Conservation (phyloP, 257 asterid species). For the Haberlea rhodopensis region DNA sequence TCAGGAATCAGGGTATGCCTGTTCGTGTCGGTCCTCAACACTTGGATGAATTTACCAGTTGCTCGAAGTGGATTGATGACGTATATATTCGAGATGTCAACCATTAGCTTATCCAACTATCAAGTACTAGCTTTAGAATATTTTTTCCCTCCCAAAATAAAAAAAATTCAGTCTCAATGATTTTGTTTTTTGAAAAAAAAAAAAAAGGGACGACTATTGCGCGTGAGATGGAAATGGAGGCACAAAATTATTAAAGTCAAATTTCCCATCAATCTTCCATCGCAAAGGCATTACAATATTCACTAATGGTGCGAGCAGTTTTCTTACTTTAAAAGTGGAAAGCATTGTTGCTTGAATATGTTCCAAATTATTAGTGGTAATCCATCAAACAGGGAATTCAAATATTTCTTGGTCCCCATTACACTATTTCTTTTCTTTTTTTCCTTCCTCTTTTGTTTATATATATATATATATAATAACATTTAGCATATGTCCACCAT, state of each 20-base stretch:
- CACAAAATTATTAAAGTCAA: constrained; percentile 34
- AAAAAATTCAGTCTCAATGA: too few relatives aligned
- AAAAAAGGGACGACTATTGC: constrained; percentile 9
- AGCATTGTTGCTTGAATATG: constrained; percentile 62
- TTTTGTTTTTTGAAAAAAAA: constrained; percentile 7
- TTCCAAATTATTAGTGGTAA: constrained; percentile 46
- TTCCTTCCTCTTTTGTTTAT: not conserved
- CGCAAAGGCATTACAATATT: constrained; percentile 33
- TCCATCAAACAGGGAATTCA: constrained; percentile 39
- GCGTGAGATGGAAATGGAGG: constrained; percentile 8
- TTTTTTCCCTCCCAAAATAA: too few relatives aligned
- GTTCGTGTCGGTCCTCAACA: too few relatives aligned
- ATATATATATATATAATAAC: constrained; percentile 25
- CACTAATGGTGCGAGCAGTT: constrained; percentile 52
- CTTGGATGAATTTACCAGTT: too few relatives aligned
- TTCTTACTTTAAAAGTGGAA: constrained; percentile 53
- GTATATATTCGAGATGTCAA: too few relatives aligned
- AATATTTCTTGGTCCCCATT: constrained; percentile 52
- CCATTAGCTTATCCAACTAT: too few relatives aligned
- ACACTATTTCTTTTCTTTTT: constrained; percentile 25
- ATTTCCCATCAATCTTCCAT: constrained; percentile 44
- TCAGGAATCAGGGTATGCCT: too few relatives aligned
- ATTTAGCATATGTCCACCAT: constrained; percentile 35
- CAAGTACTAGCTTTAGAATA: too few relatives aligned
- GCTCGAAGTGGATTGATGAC: too few relatives aligned